Conservation (phyloP, 2,329 filamentous ascomycete species). For the Colletotrichum tropicicola region DNA sequence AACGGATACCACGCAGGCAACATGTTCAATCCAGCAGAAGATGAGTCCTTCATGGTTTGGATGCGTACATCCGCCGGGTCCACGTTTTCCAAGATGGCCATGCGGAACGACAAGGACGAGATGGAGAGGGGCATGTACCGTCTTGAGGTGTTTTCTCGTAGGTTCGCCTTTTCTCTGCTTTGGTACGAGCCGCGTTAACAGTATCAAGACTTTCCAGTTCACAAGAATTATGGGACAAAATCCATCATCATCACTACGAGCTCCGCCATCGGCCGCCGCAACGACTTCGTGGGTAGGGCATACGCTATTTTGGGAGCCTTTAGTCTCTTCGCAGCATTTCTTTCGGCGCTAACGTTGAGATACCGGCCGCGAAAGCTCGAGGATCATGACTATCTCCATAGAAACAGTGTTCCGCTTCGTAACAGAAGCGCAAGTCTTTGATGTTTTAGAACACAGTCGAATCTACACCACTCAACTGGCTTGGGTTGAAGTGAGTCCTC, state of each 20-base stretch:
- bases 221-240: neutral
- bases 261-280: neutral
- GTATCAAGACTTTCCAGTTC: conserved; percentile 5
- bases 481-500: no score
- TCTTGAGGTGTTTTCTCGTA: neutral
- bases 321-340: neutral
- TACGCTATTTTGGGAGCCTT: neutral
- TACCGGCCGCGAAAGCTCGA: neutral
- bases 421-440: neutral
- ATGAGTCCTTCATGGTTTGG: conserved; percentile 15
- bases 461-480: no score
- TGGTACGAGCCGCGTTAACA: no score
- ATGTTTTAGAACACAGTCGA: no score
- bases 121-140: conserved; percentile 15
- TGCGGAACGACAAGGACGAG: neutral
- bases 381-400: conserved; percentile 4
- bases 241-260: neutral
- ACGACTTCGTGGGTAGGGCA: neutral
- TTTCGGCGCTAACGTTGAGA: neutral
- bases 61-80: neutral
- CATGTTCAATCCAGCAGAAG: conserved; percentile 5
- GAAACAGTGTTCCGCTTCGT: neutral
- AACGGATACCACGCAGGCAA: conserved; percentile 4
- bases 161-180: no score
- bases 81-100: neutral